Evolutionary conservation across 2,329 filamentous ascomycete species (phyloP).

Genomic region (Cylindrodendrum hubeiense): DNA sequence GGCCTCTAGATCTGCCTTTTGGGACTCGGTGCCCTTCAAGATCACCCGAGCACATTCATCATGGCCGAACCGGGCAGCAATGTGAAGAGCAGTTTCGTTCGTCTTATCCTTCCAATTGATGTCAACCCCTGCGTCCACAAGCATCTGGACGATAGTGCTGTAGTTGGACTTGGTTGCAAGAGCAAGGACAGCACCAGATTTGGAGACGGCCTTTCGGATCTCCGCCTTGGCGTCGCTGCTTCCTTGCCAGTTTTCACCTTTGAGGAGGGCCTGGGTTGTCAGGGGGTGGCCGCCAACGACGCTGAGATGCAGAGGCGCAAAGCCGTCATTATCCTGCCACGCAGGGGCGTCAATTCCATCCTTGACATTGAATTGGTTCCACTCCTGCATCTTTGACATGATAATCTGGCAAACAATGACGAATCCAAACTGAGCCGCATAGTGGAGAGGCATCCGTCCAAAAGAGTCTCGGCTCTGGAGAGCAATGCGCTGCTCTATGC

Average conservation of each 20-base stretch:
- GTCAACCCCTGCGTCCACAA: constrained; percentile 91
- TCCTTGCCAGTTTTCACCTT: constrained; percentile 83
- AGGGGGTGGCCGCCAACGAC: constrained; percentile 91
- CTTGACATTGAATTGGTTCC: constrained; percentile 86
- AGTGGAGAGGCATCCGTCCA: constrained; percentile 89
- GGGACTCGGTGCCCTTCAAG: constrained; percentile 75
- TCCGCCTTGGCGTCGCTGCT: constrained; percentile 71
- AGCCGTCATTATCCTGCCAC: constrained; percentile 95
- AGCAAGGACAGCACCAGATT: constrained; percentile 88
- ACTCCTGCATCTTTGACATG: constrained; percentile 89
- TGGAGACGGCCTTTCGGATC: constrained; percentile 77
- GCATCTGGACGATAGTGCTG: constrained; percentile 83
- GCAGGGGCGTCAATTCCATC: constrained; percentile 87
- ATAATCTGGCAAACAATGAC: constrained; percentile 90
- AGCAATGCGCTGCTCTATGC: constrained; percentile 73
- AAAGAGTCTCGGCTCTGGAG: constrained; percentile 80
- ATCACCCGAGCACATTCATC: constrained; percentile 83
- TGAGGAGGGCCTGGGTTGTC: constrained; percentile 84
- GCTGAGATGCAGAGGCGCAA: constrained; percentile 89
- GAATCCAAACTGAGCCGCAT: constrained; percentile 94
- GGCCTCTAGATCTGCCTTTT: constrained; percentile 82
- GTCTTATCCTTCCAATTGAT: constrained; percentile 93
- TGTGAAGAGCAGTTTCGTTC: constrained; percentile 91
- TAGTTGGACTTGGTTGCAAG: constrained; percentile 92
- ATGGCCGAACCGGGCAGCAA: constrained; percentile 91